Percentiles rank a stretch among this genome's conserved stretches.
Conservation (phyloP, 2,329 filamentous ascomycete genomes). For the Alternaria brassicicola region DNA sequence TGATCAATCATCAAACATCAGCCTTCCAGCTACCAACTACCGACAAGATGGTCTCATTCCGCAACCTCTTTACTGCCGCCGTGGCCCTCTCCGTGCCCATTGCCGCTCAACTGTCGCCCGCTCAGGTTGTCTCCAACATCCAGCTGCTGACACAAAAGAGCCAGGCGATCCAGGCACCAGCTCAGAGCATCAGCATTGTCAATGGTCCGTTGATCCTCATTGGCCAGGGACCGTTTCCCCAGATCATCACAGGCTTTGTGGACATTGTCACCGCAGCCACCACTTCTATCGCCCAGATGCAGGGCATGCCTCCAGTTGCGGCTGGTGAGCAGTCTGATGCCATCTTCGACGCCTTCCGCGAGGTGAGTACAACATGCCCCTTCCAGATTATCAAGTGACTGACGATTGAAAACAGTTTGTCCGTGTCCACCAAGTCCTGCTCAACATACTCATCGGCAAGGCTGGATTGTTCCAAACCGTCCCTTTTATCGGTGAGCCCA, state of each 20-base stretch:
- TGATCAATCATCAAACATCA: neutral
- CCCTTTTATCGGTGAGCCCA: constrained; percentile 18
- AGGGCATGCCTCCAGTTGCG: constrained; percentile 1
- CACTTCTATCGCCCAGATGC: constrained; percentile 12
- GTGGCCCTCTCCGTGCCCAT: constrained; percentile 20
- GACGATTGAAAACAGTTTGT: constrained; percentile 16
- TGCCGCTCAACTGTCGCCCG: constrained; percentile 6
- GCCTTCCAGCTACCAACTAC: neutral
- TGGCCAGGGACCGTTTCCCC: constrained; percentile 18
- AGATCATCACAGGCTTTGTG: constrained; percentile 15
- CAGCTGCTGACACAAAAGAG: constrained; percentile 14
- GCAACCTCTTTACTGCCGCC: constrained; percentile 18
- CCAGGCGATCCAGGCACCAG: constrained; percentile 15
- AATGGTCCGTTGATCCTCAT: constrained; percentile 16
- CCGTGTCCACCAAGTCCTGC: constrained; percentile 21
- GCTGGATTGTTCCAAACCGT: constrained; percentile 19
- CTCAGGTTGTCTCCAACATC: constrained; percentile 20
- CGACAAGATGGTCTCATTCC: constrained; percentile 22
- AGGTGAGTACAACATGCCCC: constrained; percentile 1
- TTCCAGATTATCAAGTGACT: neutral
- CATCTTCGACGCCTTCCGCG: constrained; percentile 23
- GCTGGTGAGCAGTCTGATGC: constrained; percentile 5
- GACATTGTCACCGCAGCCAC: constrained; percentile 19
- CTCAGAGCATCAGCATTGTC: constrained; percentile 14
- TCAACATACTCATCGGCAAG: constrained; percentile 27